These are phyloP conservation scores for Podospora tetraspora DNA, from an alignment of 495 filamentous ascomycete species.

Conservation along the genomic window DNA sequence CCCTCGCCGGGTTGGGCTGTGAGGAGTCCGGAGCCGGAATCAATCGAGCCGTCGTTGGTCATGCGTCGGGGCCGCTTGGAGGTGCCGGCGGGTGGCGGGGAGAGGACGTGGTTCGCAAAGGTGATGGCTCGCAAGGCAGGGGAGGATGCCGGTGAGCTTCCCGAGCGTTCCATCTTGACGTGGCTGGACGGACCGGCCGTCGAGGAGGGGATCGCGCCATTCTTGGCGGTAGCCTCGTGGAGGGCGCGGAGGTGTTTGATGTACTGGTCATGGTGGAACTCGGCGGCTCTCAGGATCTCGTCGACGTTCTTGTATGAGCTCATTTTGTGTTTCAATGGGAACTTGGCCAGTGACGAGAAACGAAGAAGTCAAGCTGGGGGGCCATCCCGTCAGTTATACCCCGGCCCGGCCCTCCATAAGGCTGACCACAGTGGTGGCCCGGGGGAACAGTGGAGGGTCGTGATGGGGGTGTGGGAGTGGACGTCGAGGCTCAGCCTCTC, in stretches of 20 bases:
- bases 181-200: background rate
- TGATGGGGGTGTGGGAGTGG: background rate
- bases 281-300: conserved; percentile 34
- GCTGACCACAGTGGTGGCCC: background rate
- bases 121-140: conserved; percentile 16
- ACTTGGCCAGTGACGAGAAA: background rate
- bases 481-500: background rate
- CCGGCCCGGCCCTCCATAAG: background rate
- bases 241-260: conserved; percentile 30
- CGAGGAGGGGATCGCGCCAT: background rate
- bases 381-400: background rate
- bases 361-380: background rate
- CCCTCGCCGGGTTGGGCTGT: background rate
- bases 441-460: background rate
- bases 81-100: conserved; percentile 1
- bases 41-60: background rate
- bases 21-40: background rate
- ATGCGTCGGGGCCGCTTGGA: conserved; percentile 3
- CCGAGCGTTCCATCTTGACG: conserved; percentile 9
- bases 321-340: background rate
- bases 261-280: conserved; percentile 34
- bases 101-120: conserved; percentile 11
- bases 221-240: conserved; percentile 27
- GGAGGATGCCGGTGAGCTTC: conserved; percentile 12
- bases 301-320: conserved; percentile 15